A percentile compares a stretch with the other conserved stretches of the same genome.
Conservation (phyloP, 495 filamentous ascomycete species). For the Hypoxylon cercidicola region DNA sequence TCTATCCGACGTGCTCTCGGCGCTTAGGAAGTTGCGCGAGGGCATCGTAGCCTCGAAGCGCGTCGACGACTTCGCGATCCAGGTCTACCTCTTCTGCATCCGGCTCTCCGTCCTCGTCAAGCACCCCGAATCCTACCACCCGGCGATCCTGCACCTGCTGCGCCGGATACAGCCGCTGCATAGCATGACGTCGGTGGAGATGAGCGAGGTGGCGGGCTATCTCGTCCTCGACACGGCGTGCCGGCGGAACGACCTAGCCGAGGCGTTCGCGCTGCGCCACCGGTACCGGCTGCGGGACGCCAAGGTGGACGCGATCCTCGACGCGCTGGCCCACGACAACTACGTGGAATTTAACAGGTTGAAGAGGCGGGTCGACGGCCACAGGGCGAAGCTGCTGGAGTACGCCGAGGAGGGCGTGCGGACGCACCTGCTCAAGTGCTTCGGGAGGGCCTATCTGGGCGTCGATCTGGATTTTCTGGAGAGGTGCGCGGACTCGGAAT, state of each 20-base stretch:
- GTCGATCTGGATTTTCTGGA: slow-evolving; percentile 74
- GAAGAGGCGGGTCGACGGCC: slow-evolving; percentile 76
- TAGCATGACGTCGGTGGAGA: slow-evolving; percentile 72
- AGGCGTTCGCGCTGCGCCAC: slow-evolving; percentile 72
- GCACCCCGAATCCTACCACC: slow-evolving; percentile 88
- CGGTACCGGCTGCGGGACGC: slow-evolving; percentile 66
- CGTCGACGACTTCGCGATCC: slow-evolving; percentile 72
- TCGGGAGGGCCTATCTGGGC: slow-evolving; percentile 82
- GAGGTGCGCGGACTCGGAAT: slow-evolving; percentile 66
- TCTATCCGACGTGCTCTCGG: slow-evolving; percentile 64
- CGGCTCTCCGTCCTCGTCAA: slow-evolving; percentile 80
- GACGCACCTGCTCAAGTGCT: slow-evolving; percentile 79
- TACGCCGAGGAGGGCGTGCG: slow-evolving; percentile 77
- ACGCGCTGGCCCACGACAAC: slow-evolving; percentile 79
- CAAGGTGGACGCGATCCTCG: slow-evolving; percentile 72
- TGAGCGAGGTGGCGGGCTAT: slow-evolving; percentile 81
- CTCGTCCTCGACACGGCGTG: slow-evolving; percentile 89
- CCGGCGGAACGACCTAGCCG: slow-evolving; percentile 76
- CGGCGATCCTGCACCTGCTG: slow-evolving; percentile 83
- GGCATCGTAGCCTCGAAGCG: slow-evolving; percentile 79
- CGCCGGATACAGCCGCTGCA: slow-evolving; percentile 71
- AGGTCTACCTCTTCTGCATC: slow-evolving; percentile 82
- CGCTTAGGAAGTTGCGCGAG: slow-evolving; percentile 92
- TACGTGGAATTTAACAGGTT: slow-evolving; percentile 82
- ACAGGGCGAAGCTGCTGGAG: slow-evolving; percentile 80